Percentiles rank a stretch among this genome's conserved stretches.
These are phyloP conservation scores for Mimosa bimucronata DNA, from an alignment of 306 rosid genomes.

Conservation along the genomic window DNA sequence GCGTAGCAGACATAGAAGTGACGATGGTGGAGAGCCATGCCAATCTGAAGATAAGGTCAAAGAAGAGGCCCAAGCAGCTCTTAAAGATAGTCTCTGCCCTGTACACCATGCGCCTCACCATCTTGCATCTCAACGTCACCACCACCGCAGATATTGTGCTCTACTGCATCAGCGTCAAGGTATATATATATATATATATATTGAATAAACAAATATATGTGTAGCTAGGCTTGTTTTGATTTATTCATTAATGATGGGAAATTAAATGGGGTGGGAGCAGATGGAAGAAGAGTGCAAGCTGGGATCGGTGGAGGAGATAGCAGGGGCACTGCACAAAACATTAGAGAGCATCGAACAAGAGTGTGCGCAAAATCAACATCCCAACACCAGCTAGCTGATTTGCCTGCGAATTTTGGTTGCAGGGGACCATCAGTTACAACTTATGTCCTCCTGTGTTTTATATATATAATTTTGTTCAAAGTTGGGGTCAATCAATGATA, in stretches of 20 bases:
- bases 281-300: constrained; percentile 87
- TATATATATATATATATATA: constrained; percentile 1
- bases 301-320: constrained; percentile 89
- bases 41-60: constrained; percentile 76
- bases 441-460: too few relatives aligned
- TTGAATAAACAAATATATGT: not conserved
- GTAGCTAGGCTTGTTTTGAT: not conserved
- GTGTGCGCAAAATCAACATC: constrained; percentile 41
- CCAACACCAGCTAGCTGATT: constrained; percentile 11
- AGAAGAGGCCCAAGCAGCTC: constrained; percentile 70
- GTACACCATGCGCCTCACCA: constrained; percentile 69
- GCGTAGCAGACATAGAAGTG: constrained; percentile 82
- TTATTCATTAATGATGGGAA: too few relatives aligned
- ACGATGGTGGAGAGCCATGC: constrained; percentile 97
- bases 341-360: constrained; percentile 75
- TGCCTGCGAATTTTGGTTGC: not conserved
- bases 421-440: too few relatives aligned
- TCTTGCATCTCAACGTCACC: constrained; percentile 84
- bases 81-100: constrained; percentile 75
- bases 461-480: not conserved
- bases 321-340: constrained; percentile 76
- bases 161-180: constrained; percentile 83
- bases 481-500: not conserved
- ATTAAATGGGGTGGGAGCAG: constrained; percentile 35
- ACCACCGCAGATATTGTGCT: constrained; percentile 62